Base-by-base conservation (phyloP, 768 basidiomycete species). In the Leccinum broughii region DNA sequence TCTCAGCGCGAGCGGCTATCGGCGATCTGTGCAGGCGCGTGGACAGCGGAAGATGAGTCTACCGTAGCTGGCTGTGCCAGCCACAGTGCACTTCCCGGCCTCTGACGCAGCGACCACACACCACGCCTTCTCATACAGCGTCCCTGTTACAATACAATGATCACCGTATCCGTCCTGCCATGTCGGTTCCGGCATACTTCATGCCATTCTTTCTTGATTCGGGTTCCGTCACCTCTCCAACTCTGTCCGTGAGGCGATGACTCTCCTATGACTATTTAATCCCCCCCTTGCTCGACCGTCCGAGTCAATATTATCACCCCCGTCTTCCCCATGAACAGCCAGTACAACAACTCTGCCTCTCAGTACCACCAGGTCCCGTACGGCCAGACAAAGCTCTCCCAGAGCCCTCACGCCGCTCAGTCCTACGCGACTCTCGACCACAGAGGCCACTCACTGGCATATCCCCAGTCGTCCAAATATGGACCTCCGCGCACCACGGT, bases 401-500 rank as follows among this genome's bases (percentile, higher is more conserved):
- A 66, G 46, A 54, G 50, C 64, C 32, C 62, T 15, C 55, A 55
- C 7, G 35, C 39, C 15, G 10, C 68, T 10, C 73, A 71, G 35
- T 57, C 73, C 1, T 64, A 63, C 30, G 57, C 73, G 26, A 22
- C 58, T 6, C 44, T 39, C 35, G 72, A 73, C 64, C 51, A 62
- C 20, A 53, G 67, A 50, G 64, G 54, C 35, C 63, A 66, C 44
- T 46, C 44, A 48, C 46, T 32, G 32, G 32, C 72, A 6, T 62
- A 73, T 53, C 26, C 73, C 11, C 72, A 73, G 20, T 60, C 71
- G 13, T 61, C 72, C 60, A 67, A 66, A 54, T 61, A 60, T 55
- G 60, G 64, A 17, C 50, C 50, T 3, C 49, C 68, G 24, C 66
- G 62, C 61, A 76, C 76, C 24, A 77, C 78, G 13, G 80, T 87